Evolutionary conservation across 257 asterid species (phyloP), one percentile per base, ranked within the genome.

Genomic region (Voacanga thouarsii): DNA sequence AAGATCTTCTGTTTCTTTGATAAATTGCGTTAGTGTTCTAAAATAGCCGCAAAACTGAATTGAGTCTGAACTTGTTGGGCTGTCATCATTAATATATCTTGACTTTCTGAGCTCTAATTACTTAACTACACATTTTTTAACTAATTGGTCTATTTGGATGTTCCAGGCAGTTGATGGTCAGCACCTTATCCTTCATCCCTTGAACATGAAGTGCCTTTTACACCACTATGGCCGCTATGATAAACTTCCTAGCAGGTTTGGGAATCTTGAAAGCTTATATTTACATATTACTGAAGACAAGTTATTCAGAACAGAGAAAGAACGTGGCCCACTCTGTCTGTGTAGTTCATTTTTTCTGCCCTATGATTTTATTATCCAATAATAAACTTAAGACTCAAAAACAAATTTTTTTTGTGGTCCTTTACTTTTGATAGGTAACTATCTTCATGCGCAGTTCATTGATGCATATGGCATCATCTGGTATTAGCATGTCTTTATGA

Each of bases 141-240:
- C 24, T 55, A 53, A 43, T 28, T 75, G 39, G n/a, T 28, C 14
- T 37, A 44, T 33, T 45, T 79, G 50, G 76, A 70, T 75, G 33
- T 72, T 81, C 79, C 89, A 95, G 99, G 97, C 92, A 45, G 79
- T 84, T 81, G 99, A 95, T 66, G 99, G 99, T 79, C 99, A 95
- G 85, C 92, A 90, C 83, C 83, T 95, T 79, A 86, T 95, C 82
- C 90, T 95, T 80, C 96, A 91, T 82, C 92, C 99, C 14, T 77
- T 95, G 78, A 91, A 84, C 87, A 90, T 95, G 99, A 95, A 88
- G 87, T 95, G 99, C 80, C 94, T 95, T 82, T 85, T 95, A 79
- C 96, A 90, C 85, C 90, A 93, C 83, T 93, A 91, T 60, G 97
- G 98, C 75, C 89, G 81, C 85, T 88, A 72, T 82, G 96, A 89